Evolutionary conservation across 805 yeast species (phyloP), one percentile per base, ranked within the genome.

Genomic region (Candida nanaspora): DNA sequence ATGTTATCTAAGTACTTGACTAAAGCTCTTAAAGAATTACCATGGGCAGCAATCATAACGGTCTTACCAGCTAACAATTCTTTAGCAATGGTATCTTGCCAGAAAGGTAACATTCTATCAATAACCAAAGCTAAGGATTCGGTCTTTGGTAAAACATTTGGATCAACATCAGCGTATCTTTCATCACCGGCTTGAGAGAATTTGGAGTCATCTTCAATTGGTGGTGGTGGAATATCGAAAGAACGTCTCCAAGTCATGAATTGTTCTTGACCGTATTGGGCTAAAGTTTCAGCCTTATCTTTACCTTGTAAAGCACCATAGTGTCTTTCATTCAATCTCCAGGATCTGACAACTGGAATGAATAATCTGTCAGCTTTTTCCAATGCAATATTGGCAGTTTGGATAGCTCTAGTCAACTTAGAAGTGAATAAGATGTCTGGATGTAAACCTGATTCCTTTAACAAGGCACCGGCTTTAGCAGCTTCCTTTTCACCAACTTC

Each of bases 301-400:
- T 91, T 88, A 68, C 98, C 98, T 74, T 91, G 97, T 61, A 89
- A 79, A 56, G 87, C 97, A 78, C 98, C 98, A 75, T 89, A 89
- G 72, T 89, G 97, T 78, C 98, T 93, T 76, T 89, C 98, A 75
- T 89, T 89, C 66, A 89, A 79, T 78, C 97, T 85, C 97, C 97
- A 91, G 42, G 91, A 78, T 77, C 97, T 86, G 69, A 82, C 79
- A 58, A 85, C 94, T 61, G 94, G 96, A 53, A 89, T 77, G 78
- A 80, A 89, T 55, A 86, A 70, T 64, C 88, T 86, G 69, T 88
- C 97, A 44, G 97, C 91, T 51, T 73, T 65, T 47, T 83, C 86
- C 55, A 89, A 74, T 44, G 96, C 96, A 66, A 91, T 78, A 83
- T 89, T 84, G 56, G 97, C 96, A 50, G 98, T 89, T 72, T 87